These are phyloP conservation scores for Fusarium anthophilum DNA, from an alignment of 2,329 filamentous ascomycete species.

Conservation along the genomic window DNA sequence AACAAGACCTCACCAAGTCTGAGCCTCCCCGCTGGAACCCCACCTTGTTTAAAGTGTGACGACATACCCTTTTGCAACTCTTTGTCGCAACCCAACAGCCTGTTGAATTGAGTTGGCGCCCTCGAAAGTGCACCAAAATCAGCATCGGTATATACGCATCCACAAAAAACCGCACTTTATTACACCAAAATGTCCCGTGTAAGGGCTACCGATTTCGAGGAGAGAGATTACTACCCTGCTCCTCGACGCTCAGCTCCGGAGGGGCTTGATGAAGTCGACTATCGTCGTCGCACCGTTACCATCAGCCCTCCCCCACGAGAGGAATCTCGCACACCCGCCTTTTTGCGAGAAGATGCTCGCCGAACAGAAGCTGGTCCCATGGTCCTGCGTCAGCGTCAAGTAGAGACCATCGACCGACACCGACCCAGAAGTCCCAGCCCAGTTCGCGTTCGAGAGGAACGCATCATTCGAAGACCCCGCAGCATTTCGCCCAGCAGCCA, in stretches of 20 bases:
- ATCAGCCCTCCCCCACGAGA: conserved; percentile 57
- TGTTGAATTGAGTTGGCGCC: conserved; percentile 26
- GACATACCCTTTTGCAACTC: conserved; percentile 19
- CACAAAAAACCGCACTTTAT: conserved; percentile 4
- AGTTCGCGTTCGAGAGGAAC: conserved; percentile 53
- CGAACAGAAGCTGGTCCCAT: conserved; percentile 60
- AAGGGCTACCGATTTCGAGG: conserved; percentile 54
- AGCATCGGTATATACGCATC: not conserved
- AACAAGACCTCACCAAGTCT: conserved; percentile 24
- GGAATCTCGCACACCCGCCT: conserved; percentile 58
- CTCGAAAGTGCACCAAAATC: conserved; percentile 9
- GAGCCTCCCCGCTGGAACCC: conserved; percentile 28
- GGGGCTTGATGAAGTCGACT: conserved; percentile 50
- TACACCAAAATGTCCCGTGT: conserved; percentile 41
- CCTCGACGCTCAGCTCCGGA: conserved; percentile 50
- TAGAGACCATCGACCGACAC: conserved; percentile 63
- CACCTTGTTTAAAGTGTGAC: conserved; percentile 30
- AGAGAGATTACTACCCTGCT: conserved; percentile 55
- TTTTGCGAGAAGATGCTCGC: conserved; percentile 61
- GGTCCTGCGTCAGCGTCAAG: conserved; percentile 64
- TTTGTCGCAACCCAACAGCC: conserved; percentile 14
- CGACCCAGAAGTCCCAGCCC: conserved; percentile 57
- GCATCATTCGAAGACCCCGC: conserved; percentile 54
- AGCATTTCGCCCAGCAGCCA: conserved; percentile 51
- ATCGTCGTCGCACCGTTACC: conserved; percentile 45